Percentiles rank a stretch among this genome's conserved stretches.
Evolutionary conservation across 352 stramenopile species (phyloP).

Genomic region (Globisporangium nagaii): DNA sequence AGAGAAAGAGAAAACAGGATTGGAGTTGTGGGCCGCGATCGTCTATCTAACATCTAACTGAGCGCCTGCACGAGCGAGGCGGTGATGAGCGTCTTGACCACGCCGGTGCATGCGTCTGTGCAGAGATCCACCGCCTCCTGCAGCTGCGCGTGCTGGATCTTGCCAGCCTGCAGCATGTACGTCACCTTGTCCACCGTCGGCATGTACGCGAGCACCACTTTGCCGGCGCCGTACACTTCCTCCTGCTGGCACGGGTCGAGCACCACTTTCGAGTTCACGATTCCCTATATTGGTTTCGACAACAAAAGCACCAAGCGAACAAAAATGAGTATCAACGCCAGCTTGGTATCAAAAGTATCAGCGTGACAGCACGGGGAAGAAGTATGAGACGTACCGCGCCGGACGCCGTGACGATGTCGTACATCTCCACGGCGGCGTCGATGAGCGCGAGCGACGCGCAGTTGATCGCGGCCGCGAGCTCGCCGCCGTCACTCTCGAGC

Average conservation of each 20-base stretch:
- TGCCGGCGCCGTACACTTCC: conserved; percentile 50
- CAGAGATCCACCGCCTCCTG: conserved; percentile 86
- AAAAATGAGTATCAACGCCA: conserved; percentile 2
- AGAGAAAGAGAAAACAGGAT: background rate
- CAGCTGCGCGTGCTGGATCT: conserved; percentile 68
- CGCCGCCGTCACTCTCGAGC: conserved; percentile 80
- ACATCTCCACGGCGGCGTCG: conserved; percentile 90
- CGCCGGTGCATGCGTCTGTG: conserved; percentile 68
- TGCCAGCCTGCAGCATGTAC: conserved; percentile 83
- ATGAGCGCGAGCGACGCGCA: conserved; percentile 84
- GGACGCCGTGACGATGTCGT: conserved; percentile 82
- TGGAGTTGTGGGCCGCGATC: background rate
- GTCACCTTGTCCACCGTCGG: conserved; percentile 74
- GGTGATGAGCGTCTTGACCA: conserved; percentile 49
- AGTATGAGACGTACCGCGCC: conserved; percentile 37
- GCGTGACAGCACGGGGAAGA: too few species aligned
- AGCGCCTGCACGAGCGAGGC: conserved; percentile 52
- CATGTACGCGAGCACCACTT: conserved; percentile 83
- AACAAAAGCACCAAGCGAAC: too few species aligned
- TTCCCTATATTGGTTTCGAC: conserved; percentile 23
- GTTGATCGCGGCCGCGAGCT: conserved; percentile 79
- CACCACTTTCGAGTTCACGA: conserved; percentile 51
- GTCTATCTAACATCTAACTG: background rate
- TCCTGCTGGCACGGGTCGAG: conserved; percentile 72
- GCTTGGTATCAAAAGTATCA: too few species aligned